Evolutionary conservation across 2,329 filamentous ascomycete genomes (phyloP).

Genomic region (Colletotrichum siamense): DNA sequence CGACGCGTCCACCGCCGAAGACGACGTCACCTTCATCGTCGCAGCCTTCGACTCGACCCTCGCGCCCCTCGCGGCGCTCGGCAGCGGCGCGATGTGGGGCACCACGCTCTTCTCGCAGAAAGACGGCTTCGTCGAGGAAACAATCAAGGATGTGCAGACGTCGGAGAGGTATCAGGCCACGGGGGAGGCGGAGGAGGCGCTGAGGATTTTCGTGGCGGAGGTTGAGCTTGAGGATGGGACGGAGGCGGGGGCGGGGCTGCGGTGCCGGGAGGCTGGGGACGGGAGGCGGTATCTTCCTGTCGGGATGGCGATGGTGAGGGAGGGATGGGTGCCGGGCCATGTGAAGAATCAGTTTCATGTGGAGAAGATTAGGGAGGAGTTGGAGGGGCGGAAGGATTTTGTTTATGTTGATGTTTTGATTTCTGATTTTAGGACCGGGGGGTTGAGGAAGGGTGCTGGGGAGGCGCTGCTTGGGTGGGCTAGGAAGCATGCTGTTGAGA

Average conservation of each 20-base stretch:
- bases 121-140: conserved; percentile 26
- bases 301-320: neutral
- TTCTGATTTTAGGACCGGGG: conserved; percentile 18
- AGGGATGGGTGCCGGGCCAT: conserved; percentile 19
- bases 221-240: conserved; percentile 24
- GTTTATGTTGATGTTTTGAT: conserved; percentile 24
- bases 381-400: conserved; percentile 6
- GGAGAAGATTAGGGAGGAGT: neutral
- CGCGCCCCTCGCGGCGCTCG: conserved; percentile 30
- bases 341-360: neutral
- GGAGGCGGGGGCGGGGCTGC: neutral
- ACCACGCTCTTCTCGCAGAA: conserved; percentile 27
- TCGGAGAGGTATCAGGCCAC: conserved; percentile 29
- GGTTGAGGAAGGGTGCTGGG: conserved; percentile 5
- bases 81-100: conserved; percentile 34
- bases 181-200: conserved; percentile 26
- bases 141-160: conserved; percentile 23
- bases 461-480: conserved; percentile 15
- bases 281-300: neutral
- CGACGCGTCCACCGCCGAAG: conserved; percentile 23
- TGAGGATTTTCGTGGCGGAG: conserved; percentile 34
- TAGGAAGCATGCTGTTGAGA: neutral
- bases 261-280: neutral
- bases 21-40: conserved; percentile 33
- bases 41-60: conserved; percentile 34